Evolutionary conservation across 1,139 yeast species (phyloP), one percentile per base, ranked within the genome.

Genomic region (Yamadazyma conglobata): DNA sequence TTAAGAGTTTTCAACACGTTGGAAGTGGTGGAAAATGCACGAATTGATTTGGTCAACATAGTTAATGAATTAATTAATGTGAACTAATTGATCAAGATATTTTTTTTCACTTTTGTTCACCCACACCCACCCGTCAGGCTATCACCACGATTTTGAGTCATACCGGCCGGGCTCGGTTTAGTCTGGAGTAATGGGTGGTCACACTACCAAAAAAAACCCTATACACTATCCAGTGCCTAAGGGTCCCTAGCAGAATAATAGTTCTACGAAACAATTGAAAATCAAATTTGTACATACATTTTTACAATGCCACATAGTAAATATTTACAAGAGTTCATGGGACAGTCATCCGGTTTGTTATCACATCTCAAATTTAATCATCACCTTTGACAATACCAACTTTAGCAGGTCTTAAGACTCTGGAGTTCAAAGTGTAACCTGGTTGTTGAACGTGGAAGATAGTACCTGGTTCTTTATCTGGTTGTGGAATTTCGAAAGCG

Each of bases 361-460:
- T 6, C 6, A 20, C 10, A 20, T 20, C 10, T 21, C 23, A 6
- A 11, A 20, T 8, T 18, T 35, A 35, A 19, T 34, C 25, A 20
- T 42, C 54, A 24, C 52, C 78, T 65, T 83, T 85, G 45, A 88
- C 96, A 52, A 89, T 77, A 48, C 97, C 96, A 46, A 89, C 97
- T 70, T 89, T 89, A 40, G 97, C 96, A 24, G 97, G 95, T 63
- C 97, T 79, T 54, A 89, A 73, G 26, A 88, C 95, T 56, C 96
- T 76, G 46, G 83, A 78, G 60, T 88, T 88, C 52, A 87, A 73
- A 37, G 83, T 77, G 66, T 81, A 89, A 28, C 97, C 97, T 15
- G 82, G 74, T 61, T 85, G 96, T 64, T 89, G 96, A 34, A 88
- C 96, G 50, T 78, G 88, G 78, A 88, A 85, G 35, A 89, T 86